Evolutionary conservation across 768 basidiomycete genomes (phyloP).

Genomic region (Suillus paluster): DNA sequence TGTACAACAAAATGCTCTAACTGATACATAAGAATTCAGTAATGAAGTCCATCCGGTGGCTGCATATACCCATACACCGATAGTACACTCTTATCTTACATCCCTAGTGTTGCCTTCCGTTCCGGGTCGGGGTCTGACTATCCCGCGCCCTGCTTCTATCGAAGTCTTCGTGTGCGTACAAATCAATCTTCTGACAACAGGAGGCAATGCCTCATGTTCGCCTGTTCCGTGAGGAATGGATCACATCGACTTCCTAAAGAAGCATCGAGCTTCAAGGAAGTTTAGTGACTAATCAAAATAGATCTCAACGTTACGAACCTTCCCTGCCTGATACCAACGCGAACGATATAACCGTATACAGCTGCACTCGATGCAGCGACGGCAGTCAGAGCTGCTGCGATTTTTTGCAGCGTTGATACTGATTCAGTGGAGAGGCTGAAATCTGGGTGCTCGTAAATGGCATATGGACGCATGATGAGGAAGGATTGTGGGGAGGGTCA

Average conservation of each 20-base stretch:
- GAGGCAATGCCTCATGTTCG: neutral
- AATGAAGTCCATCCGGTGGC: conserved; percentile 1
- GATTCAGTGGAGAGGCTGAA: conserved; percentile 29
- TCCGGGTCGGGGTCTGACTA: neutral
- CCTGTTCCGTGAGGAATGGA: neutral
- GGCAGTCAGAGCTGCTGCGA: conserved; percentile 32
- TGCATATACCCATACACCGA: neutral
- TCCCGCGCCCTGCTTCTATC: neutral
- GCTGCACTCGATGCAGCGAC: conserved; percentile 38
- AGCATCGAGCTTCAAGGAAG: neutral
- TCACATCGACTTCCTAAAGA: neutral
- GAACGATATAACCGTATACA: conserved; percentile 32
- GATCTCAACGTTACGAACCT: conserved; percentile 18
- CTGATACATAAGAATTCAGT: neutral
- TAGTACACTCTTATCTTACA: neutral
- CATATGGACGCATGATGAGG: conserved; percentile 34
- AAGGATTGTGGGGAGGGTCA: neutral
- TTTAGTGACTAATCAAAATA: neutral
- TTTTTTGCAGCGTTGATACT: conserved; percentile 24
- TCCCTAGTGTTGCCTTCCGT: neutral
- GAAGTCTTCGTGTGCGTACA: neutral
- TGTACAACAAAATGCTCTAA: neutral
- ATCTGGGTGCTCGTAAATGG: conserved; percentile 37
- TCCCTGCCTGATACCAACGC: conserved; percentile 12
- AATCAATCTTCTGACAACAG: neutral